These are phyloP conservation scores for Sordariomycetes sp. DNA, from an alignment of 2,329 filamentous ascomycete species.

Conservation along the genomic window DNA sequence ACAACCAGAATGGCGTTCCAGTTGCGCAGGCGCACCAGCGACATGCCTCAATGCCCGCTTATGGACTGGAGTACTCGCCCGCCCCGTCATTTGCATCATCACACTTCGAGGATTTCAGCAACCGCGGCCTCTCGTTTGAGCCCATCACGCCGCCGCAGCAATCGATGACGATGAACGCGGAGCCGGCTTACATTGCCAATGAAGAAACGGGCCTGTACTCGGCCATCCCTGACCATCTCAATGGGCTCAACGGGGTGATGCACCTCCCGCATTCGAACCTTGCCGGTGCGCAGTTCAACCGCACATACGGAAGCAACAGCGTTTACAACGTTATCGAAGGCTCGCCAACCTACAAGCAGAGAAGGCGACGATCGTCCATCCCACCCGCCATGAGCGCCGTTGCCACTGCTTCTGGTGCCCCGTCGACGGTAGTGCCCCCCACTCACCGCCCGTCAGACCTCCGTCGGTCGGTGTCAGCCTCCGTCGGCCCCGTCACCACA, in stretches of 20 bases:
- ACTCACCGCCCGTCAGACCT: constrained; percentile 79
- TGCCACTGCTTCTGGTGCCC: constrained; percentile 49
- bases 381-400: constrained; percentile 63
- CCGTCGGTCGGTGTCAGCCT: constrained; percentile 78
- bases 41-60: constrained; percentile 96
- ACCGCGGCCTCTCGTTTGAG: constrained; percentile 90
- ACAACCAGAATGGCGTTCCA: constrained; percentile 84
- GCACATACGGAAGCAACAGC: constrained; percentile 59
- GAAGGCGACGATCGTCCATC: constrained; percentile 84
- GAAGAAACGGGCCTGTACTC: constrained; percentile 95
- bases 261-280: constrained; percentile 80
- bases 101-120: constrained; percentile 96
- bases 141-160: constrained; percentile 94
- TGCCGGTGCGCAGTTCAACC: constrained; percentile 65
- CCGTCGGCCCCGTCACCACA: constrained; percentile 70
- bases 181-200: constrained; percentile 95
- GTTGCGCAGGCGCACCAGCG: constrained; percentile 75
- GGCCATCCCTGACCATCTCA: constrained; percentile 77
- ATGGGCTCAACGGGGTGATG: constrained; percentile 74
- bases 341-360: constrained; percentile 97
- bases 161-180: constrained; percentile 63
- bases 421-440: constrained; percentile 33
- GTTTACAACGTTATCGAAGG: constrained; percentile 95
- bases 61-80: constrained; percentile 89
- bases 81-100: constrained; percentile 98